Evolutionary conservation across 1,139 yeast genomes (phyloP), one percentile per base, ranked within the genome.

Genomic region (Yamadazyma atlantica): DNA sequence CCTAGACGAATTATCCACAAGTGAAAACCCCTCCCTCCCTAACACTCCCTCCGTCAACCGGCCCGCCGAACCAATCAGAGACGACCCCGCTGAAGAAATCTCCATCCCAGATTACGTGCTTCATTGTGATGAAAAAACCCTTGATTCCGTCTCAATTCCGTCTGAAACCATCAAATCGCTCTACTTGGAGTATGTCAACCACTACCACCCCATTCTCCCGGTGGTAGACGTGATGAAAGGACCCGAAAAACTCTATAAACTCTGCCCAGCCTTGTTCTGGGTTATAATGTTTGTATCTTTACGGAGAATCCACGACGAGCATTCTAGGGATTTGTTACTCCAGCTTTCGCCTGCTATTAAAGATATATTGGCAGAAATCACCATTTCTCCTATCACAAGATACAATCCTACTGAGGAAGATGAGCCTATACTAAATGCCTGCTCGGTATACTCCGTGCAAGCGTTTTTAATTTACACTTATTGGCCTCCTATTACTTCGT

Each of bases 401-500:
- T 86, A 84, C 54, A 79, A 82, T 18, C 92, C 95, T 0, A 69
- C 78, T 8, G 86, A 80, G 48, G 78, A 75, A 42, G 88, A 85
- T 47, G 85, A 84, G 48, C 95, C 96, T 1, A 77, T 85, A 10
- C 69, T 86, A 52, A 90, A 90, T 52, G 94, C 88, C 1, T 86
- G 95, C 11, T 85, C 95, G n/a, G 96, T 90, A 0, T 90, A 84
- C 55, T 85, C 96, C 0, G 97, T 90, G 1, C 98, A 92, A 58
- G 97, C 97, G 0, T 84, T 90, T 47, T 64, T 92, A 24, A 67
- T 92, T 4, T 88, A 86, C 58, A 83, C 97, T 1, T 81, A 84
- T 58, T 92, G 97, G 97, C 97, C 97, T 0, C 96, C 97, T 2
- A 73, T 90, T 34, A 87, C 97, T 0, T 88, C 97, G 1, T 87